Conservation (phyloP, 75 land plant species). For the Pinus albicaulis region DNA sequence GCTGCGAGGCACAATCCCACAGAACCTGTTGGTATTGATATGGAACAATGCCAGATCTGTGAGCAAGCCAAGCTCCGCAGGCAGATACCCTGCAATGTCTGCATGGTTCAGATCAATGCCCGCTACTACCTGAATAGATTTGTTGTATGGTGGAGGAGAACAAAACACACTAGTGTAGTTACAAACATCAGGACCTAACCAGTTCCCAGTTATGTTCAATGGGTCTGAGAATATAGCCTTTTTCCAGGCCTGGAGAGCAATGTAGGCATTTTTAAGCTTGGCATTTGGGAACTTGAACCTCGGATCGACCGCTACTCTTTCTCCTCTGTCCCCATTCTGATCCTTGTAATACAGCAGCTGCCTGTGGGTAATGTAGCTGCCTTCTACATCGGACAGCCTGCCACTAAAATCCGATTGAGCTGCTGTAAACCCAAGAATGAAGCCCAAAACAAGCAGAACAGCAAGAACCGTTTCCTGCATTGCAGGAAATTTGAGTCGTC, state of each 20-base stretch:
- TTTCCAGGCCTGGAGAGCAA: conserved; percentile 93
- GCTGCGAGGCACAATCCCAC: conserved; percentile 32
- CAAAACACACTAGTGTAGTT: conserved; percentile 82
- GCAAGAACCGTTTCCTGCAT: background rate
- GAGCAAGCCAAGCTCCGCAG: conserved; percentile 60
- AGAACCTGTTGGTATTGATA: conserved; percentile 57
- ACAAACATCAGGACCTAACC: conserved; percentile 76
- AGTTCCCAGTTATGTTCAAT: conserved; percentile 45
- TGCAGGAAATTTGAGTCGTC: background rate
- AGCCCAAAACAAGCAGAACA: conserved; percentile 5
- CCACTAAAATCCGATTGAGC: background rate
- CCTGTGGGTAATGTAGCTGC: conserved; percentile 19
- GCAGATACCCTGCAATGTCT: conserved; percentile 58
- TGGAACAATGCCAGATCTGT: conserved; percentile 60
- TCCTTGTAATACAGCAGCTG: conserved; percentile 44
- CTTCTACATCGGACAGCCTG: conserved; percentile 26
- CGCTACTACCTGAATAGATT: conserved; percentile 42
- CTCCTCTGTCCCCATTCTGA: conserved; percentile 20
- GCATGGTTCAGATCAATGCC: conserved; percentile 64
- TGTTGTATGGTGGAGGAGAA: conserved; percentile 55
- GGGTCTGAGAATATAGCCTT: conserved; percentile 69
- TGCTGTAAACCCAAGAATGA: background rate
- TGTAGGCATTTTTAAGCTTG: conserved; percentile 51
- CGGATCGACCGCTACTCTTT: background rate
- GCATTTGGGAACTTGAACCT: conserved; percentile 22